Evolutionary conservation across 2,329 filamentous ascomycete species (phyloP), one percentile per base, ranked within the genome.

Genomic region (Pseudophaeomoniella oleicola): DNA sequence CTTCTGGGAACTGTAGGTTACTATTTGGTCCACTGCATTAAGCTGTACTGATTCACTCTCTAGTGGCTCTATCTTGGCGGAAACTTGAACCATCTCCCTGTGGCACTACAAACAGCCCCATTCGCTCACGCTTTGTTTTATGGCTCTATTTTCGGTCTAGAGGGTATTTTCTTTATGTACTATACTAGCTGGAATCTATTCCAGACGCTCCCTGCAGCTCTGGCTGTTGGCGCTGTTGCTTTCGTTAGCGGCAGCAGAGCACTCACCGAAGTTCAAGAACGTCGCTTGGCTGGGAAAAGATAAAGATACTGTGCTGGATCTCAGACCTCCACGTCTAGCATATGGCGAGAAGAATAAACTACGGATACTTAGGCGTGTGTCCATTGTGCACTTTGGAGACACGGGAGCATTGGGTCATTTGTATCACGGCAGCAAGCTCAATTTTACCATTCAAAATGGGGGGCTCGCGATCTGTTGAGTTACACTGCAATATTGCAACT

Each of bases 151-250:
- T 42, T 94, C 29, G 76, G 78, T 15, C 82, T 98, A 67, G 90
- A 98, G 59, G 81, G 73, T 12, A 77, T 94, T 39, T 94, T 98
- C 63, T 88, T 90, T 66, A 63, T 94, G 46, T 98, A 98, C 70
- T 96, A 96, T 62, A 80, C 73, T 37, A 75, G 64, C 52, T 94
- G 88, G 87, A 94, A 79, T 52, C 67, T 98, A 32, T 94, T 96
- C 69, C 80, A 94, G 65, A 76, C 75, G 11, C 67, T 98, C 35
- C 87, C 86, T 3, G 77, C 76, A 16, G 76, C 80, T 37, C 67
- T 67, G 19, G 61, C 77, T 31, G 72, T 90, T 18, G 76, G 78
- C 12, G 60, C 71, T 16, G 72, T 86, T 37, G 75, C 83, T 9
- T 84, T 93, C 54, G 59, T 96, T 43, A 94, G 84, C 55, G 90